A percentile compares a stretch with the other conserved stretches of the same genome.
Conservation (phyloP, 345 rosid species). For the Linum usitatissimum region DNA sequence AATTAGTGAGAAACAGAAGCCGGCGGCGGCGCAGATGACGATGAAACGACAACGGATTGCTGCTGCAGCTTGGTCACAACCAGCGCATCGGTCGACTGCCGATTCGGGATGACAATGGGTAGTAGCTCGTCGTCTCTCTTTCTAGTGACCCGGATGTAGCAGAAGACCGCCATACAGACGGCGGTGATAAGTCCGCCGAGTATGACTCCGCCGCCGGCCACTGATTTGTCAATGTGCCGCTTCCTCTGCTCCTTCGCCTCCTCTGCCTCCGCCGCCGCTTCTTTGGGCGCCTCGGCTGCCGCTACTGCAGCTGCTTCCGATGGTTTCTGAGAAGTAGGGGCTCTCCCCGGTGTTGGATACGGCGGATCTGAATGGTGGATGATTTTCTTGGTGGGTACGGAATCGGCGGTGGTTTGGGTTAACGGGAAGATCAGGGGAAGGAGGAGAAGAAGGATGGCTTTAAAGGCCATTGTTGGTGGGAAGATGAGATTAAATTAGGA, state of each 20-base stretch:
- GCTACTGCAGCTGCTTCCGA: constrained; percentile 5
- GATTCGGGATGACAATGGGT: neutral
- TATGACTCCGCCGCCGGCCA: constrained; percentile 58
- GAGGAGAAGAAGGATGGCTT: neutral
- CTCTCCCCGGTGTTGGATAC: neutral
- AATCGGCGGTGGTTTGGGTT: neutral
- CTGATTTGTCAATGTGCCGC: constrained; percentile 31
- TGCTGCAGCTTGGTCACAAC: neutral
- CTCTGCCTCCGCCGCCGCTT: constrained; percentile 29
- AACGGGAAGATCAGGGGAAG: neutral
- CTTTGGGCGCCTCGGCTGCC: constrained; percentile 11
- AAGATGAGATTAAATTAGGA: neutral
- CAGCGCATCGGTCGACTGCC: neutral
- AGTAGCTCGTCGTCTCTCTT: constrained; percentile 12
- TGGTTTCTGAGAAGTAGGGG: too few relatives aligned
- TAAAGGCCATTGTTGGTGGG: neutral
- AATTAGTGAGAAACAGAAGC: neutral
- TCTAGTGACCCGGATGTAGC: constrained; percentile 56
- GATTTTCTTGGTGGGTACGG: neutral
- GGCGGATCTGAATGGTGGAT: constrained; percentile 1
- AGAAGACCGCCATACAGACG: constrained; percentile 46
- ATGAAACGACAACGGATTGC: neutral
- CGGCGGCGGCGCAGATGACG: too few relatives aligned
- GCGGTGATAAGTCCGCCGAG: constrained; percentile 56
- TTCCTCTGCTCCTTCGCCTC: constrained; percentile 33